These are phyloP conservation scores for Pholiota adiposa DNA, from an alignment of 1,284 basidiomycete species.

Conservation along the genomic window DNA sequence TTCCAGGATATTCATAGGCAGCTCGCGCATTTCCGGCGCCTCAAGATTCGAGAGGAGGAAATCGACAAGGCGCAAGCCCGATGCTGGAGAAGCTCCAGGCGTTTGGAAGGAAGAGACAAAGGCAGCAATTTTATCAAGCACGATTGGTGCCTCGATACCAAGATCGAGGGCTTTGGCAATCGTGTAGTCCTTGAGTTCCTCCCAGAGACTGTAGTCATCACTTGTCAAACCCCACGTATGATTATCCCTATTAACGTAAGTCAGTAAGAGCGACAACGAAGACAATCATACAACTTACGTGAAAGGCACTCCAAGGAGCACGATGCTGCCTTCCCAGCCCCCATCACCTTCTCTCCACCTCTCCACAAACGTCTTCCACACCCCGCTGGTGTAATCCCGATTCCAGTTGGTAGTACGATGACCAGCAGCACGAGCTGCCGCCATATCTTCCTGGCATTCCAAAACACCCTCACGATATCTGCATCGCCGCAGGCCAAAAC, in stretches of 20 bases:
- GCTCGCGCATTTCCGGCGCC: constrained; percentile 48
- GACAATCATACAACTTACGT: constrained; percentile 42
- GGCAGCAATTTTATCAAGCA: constrained; percentile 59
- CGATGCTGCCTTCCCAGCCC: constrained; percentile 57
- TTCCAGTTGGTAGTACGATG: constrained; percentile 33
- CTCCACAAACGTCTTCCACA: constrained; percentile 60
- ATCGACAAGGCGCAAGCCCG: constrained; percentile 59
- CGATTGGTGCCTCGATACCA: constrained; percentile 51
- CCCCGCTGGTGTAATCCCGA: constrained; percentile 38
- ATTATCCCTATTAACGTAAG: constrained; percentile 39
- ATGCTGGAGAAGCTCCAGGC: constrained; percentile 34
- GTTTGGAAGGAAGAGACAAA: constrained; percentile 48
- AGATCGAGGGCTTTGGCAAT: constrained; percentile 61
- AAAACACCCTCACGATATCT: constrained; percentile 57
- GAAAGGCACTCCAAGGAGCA: constrained; percentile 66
- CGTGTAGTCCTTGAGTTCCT: constrained; percentile 53
- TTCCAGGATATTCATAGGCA: constrained; percentile 54
- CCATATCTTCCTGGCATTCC: constrained; percentile 41
- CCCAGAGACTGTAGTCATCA: constrained; percentile 62
- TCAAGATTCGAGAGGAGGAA: constrained; percentile 60
- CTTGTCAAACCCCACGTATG: constrained; percentile 57
- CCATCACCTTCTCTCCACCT: constrained; percentile 51
- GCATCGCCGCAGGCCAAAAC: constrained; percentile 44
- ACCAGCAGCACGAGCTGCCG: background rate
- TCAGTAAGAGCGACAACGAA: background rate